Conservation (phyloP, 768 basidiomycete species). For the Boletus huronensis region DNA sequence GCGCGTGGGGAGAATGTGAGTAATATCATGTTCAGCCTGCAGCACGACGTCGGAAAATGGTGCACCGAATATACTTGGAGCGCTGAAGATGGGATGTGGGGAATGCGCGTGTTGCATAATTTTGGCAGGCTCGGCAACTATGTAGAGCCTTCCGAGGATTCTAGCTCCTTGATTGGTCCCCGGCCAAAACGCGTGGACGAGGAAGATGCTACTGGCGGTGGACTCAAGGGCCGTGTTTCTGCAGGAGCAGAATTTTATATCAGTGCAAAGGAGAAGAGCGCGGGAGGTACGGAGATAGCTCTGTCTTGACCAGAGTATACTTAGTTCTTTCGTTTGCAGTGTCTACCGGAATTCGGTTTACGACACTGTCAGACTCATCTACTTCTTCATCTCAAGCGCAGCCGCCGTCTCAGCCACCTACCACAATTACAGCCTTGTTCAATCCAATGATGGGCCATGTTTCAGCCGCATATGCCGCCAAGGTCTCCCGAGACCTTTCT, state of each 20-base stretch:
- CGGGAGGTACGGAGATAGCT: constrained; percentile 59
- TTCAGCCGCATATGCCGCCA: constrained; percentile 87
- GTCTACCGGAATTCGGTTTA: constrained; percentile 91
- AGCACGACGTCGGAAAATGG: constrained; percentile 91
- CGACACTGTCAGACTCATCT: constrained; percentile 81
- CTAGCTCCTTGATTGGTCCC: constrained; percentile 21
- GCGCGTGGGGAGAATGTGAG: constrained; percentile 48
- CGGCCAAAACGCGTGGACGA: constrained; percentile 84
- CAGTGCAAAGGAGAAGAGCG: constrained; percentile 89
- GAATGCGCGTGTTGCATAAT: constrained; percentile 83
- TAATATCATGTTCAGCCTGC: constrained; percentile 79
- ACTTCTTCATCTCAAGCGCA: constrained; percentile 59
- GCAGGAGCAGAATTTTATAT: constrained; percentile 93
- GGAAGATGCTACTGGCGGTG: constrained; percentile 89
- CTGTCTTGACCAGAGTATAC: not conserved
- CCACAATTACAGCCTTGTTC: constrained; percentile 90
- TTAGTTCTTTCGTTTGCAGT: constrained; percentile 44
- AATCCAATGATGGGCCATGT: constrained; percentile 97
- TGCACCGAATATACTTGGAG: constrained; percentile 94
- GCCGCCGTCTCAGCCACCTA: constrained; percentile 71
- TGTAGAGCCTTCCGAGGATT: constrained; percentile 36
- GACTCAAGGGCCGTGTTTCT: constrained; percentile 85
- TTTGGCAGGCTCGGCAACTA: constrained; percentile 67
- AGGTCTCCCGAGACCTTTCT: constrained; percentile 79
- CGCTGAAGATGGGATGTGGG: constrained; percentile 92